Evolutionary conservation across 768 basidiomycete species (phyloP), one percentile per base, ranked within the genome.

Genomic region (Boletus reticulatus): DNA sequence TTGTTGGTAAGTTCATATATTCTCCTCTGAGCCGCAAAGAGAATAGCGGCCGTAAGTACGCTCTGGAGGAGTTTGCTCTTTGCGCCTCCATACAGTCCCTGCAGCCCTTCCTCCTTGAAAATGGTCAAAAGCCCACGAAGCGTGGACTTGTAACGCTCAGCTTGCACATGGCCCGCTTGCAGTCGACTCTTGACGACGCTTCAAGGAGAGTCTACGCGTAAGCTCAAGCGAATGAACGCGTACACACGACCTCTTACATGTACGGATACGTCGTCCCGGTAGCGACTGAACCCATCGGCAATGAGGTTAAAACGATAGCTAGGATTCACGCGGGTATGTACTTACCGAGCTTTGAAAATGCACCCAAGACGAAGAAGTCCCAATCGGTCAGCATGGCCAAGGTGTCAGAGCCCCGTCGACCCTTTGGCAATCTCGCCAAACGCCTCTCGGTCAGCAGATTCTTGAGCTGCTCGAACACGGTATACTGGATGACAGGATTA

Each of bases 291-390:
- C 24, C 6, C 34, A 19, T 50, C 39, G 50, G 48, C 51, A 29
- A 45, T 17, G 17, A 12, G 19, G 27, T 52, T 39, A 32, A 29
- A 27, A 54, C 43, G 27, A 46, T n/a, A 27, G 17, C 16, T 19
- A 7, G 20, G 19, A 38, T 10, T 37, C 44, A 31, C 19, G 12
- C 6, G 12, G 20, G 36, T 17, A 29, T 29, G 17, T 53, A 43
- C 80, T 12, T 66, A 89, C 89, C 81, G 9, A 98, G 82, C 71
- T 99, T 98, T 12, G 93, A 92, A 39, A 96, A 68, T 1, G 97
- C 97, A 3, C 96, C 96, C n/a, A 98, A 82, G 57, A 94, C 63
- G 78, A 99, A 98, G 72, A 93, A 89, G 68, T 99, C 96, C 79
- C 84, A 81, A 65, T 97, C 94, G 10, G 84, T 80, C 37, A 98